Percentiles rank a stretch among this genome's conserved stretches.
Conservation (phyloP, 2,329 filamentous ascomycete species). For the Hawksworthiomyces lignivorus region DNA sequence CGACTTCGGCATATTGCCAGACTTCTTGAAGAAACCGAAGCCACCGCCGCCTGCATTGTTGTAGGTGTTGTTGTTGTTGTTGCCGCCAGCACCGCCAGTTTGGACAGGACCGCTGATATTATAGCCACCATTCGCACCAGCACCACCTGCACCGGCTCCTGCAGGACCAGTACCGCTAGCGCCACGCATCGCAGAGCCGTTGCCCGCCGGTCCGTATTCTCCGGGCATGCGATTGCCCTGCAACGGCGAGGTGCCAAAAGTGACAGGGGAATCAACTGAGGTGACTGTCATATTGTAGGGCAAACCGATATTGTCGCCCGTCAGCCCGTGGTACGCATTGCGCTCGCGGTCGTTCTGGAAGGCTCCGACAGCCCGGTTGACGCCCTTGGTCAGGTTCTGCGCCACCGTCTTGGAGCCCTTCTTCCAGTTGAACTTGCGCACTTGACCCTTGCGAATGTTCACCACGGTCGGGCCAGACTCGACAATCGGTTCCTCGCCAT, state of each 20-base stretch:
- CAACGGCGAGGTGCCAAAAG: slow-evolving; percentile 23
- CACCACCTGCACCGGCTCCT: no score
- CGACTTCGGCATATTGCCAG: slow-evolving; percentile 41
- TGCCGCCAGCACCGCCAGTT: slow-evolving; percentile 1
- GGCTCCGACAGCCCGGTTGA: slow-evolving; percentile 83
- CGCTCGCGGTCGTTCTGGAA: slow-evolving; percentile 51
- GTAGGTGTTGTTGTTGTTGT: slow-evolving; percentile 10
- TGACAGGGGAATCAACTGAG: slow-evolving; percentile 41
- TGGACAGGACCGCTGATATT: no score
- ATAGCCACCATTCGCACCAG: no score
- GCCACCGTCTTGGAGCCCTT: slow-evolving; percentile 90
- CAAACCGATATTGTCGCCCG: slow-evolving; percentile 57
- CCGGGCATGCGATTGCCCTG: slow-evolving; percentile 14
- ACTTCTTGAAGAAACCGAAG: slow-evolving; percentile 64
- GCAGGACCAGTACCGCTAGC: no score
- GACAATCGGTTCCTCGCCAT: slow-evolving; percentile 60
- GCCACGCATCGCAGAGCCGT: no score
- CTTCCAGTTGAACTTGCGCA: slow-evolving; percentile 98
- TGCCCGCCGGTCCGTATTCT: no score
- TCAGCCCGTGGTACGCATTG: slow-evolving; percentile 44
- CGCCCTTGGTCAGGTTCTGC: slow-evolving; percentile 87
- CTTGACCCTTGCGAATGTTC: slow-evolving; percentile 87
- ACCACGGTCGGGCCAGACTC: slow-evolving; percentile 82
- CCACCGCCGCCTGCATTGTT: slow-evolving; percentile 32
- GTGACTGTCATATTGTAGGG: slow-evolving; percentile 63